Evolutionary conservation across 768 basidiomycete species (phyloP), one percentile per base, ranked within the genome.

Genomic region (Ramaria sp.): DNA sequence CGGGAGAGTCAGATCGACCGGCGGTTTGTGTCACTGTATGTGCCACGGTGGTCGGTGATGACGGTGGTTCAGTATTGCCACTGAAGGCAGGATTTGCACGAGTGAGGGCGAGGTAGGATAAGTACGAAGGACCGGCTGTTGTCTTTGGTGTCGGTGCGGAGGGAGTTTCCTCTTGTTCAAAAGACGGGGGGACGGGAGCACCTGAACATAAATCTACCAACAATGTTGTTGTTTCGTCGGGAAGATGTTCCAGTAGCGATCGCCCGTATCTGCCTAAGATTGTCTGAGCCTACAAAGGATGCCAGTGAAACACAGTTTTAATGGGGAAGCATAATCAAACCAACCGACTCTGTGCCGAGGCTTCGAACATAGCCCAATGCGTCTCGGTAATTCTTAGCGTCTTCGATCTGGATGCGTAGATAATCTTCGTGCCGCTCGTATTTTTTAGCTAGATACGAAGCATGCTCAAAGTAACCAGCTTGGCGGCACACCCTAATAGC

Each of bases 401-500:
- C 96, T 67, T 98, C 94, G 47, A 99, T 87, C 67, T 93, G 85
- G 47, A 98, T 94, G 56, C 89, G 75, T 38, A 99, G 67, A 67
- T 92, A 97, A 60, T 97, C 95, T 61, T 94, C 91, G 60, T 97
- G 92, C 20, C 88, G 70, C 28, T 85, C 82, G 67, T 92, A 98
- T 64, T 90, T 89, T 70, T 82, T 83, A 18, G 96, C 95, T 15
- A 99, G 77, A 64, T 94, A 98, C 1, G 83, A 81, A 0, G 95
- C 95, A 64, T 98, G 95, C 54, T 93, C 85, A 61, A 89, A 96
- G 66, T 95, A 98, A 0, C 92, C 91, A 1, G 93, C 95, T 67
- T 98, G 95, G 25, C 96, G 78, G 62, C 94, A 97, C 27, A 98
- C 95, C 2, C 92, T 80, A 51, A 99, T 97, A 0, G 93, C 96